A percentile compares a stretch with the other conserved stretches of the same genome.
Evolutionary conservation across 2,329 filamentous ascomycete genomes (phyloP).

Genomic region (Ophiocordyceps camponoti-saundersi): DNA sequence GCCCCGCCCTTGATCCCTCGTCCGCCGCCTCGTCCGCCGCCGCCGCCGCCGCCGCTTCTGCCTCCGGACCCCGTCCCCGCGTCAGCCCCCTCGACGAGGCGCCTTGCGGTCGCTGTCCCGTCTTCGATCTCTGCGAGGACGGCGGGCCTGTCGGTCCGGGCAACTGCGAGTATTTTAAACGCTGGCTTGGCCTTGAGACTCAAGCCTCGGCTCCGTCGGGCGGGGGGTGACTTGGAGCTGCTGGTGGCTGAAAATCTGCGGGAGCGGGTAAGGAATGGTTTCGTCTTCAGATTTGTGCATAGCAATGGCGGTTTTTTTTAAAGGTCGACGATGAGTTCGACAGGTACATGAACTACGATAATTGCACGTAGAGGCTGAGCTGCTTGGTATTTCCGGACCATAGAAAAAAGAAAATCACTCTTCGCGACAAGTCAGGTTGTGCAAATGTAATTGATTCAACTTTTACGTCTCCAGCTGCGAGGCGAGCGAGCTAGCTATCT

Average conservation of each 20-base stretch:
- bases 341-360: neutral
- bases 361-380: neutral
- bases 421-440: no score
- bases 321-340: neutral
- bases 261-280: neutral
- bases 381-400: no score
- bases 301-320: neutral
- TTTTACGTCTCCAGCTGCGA: neutral
- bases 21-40: slow-evolving; percentile 35
- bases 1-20: slow-evolving; percentile 17
- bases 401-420: no score
- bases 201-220: neutral
- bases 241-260: neutral
- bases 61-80: slow-evolving; percentile 22
- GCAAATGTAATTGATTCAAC: neutral
- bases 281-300: neutral
- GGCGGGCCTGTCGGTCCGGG: slow-evolving; percentile 79
- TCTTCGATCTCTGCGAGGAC: slow-evolving; percentile 82
- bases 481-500: slow-evolving; percentile 1
- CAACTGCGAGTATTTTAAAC: slow-evolving; percentile 81
- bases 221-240: neutral
- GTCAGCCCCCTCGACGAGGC: slow-evolving; percentile 70
- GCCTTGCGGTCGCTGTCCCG: slow-evolving; percentile 82
- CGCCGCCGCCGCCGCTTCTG: slow-evolving; percentile 67
- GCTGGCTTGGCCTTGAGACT: slow-evolving; percentile 45